A percentile compares a stretch with the other conserved stretches of the same genome.
Evolutionary conservation across 2,329 filamentous ascomycete species (phyloP).

Genomic region (Penicillium sp.): DNA sequence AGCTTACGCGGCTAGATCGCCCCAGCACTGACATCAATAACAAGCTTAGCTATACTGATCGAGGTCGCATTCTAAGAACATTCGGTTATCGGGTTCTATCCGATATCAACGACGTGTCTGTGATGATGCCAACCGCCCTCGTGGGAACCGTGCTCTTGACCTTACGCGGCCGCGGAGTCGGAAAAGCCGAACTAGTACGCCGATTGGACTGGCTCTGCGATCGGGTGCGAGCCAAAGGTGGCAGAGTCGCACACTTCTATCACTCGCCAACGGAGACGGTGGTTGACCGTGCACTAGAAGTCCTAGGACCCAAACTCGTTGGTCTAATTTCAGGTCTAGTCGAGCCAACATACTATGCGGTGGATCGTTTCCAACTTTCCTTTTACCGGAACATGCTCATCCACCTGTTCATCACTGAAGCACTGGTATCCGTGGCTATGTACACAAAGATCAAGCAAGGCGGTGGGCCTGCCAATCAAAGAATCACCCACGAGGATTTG

Average conservation of each 20-base stretch:
- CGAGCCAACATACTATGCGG: constrained; percentile 90
- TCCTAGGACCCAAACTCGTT: constrained; percentile 84
- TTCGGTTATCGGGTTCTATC: constrained; percentile 89
- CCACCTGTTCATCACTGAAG: constrained; percentile 92
- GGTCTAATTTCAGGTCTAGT: constrained; percentile 74
- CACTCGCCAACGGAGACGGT: constrained; percentile 75
- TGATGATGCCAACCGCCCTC: constrained; percentile 96
- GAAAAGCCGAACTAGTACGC: constrained; percentile 77
- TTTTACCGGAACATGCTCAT: constrained; percentile 99
- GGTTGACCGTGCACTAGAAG: constrained; percentile 84
- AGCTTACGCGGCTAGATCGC: constrained; percentile 58
- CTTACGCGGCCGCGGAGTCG: constrained; percentile 84
- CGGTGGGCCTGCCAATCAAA: constrained; percentile 76
- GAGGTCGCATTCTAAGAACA: constrained; percentile 74
- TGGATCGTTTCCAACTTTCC: constrained; percentile 92
- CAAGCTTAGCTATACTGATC: constrained; percentile 51
- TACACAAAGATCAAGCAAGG: constrained; percentile 89
- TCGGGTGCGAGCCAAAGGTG: constrained; percentile 79
- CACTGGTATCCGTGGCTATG: constrained; percentile 83
- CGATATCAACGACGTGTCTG: constrained; percentile 93
- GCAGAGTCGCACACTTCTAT: constrained; percentile 90
- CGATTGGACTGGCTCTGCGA: constrained; percentile 87
- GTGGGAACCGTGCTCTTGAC: constrained; percentile 93
- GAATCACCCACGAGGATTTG: constrained; percentile 71
- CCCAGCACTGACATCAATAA: constrained; percentile 35